phyloP scores from a whole-genome alignment of 106 monocot species.

The Iris macrosiphon region DNA sequence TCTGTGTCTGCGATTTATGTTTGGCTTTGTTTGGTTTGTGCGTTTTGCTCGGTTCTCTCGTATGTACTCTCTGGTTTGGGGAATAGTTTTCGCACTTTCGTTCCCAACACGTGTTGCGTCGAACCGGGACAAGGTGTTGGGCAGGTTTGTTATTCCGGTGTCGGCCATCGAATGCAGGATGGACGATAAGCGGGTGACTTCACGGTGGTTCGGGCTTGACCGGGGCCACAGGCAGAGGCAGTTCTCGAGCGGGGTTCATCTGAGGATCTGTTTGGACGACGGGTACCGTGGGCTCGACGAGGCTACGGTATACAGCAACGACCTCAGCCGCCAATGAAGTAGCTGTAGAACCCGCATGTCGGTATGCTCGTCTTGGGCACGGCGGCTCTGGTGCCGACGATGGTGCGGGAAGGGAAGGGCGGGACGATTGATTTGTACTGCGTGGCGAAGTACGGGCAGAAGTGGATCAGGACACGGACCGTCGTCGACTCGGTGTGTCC shows the following conservation, averaged over 20 bases:
- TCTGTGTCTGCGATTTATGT: too few species aligned
- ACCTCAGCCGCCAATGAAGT: constrained; percentile 38
- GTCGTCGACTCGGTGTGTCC: constrained; percentile 39
- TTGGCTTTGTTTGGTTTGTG: too few species aligned
- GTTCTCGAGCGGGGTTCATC: constrained; percentile 39
- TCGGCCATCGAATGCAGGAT: constrained; percentile 29
- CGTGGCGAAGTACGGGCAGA: constrained; percentile 61
- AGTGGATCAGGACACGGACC: constrained; percentile 65
- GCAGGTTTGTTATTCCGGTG: constrained; percentile 30
- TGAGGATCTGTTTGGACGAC: too few species aligned
- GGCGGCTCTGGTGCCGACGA: constrained; percentile 44
- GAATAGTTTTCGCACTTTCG: too few species aligned
- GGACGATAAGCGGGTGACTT: constrained; percentile 23
- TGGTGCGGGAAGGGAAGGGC: constrained; percentile 26
- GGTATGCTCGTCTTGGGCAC: constrained; percentile 50
- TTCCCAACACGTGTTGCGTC: constrained; percentile 29
- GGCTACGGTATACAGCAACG: constrained; percentile 49
- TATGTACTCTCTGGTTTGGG: too few species aligned
- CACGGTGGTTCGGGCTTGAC: constrained; percentile 46
- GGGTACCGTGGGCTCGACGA: constrained; percentile 64
- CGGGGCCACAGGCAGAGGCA: not conserved
- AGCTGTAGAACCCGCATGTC: constrained; percentile 40
- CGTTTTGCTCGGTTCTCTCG: too few species aligned
- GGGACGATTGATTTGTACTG: constrained; percentile 53
- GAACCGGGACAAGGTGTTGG: constrained; percentile 27